Evolutionary conservation across 345 rosid genomes (phyloP), one percentile per base, ranked within the genome.

Genomic region (Citrus maxima): DNA sequence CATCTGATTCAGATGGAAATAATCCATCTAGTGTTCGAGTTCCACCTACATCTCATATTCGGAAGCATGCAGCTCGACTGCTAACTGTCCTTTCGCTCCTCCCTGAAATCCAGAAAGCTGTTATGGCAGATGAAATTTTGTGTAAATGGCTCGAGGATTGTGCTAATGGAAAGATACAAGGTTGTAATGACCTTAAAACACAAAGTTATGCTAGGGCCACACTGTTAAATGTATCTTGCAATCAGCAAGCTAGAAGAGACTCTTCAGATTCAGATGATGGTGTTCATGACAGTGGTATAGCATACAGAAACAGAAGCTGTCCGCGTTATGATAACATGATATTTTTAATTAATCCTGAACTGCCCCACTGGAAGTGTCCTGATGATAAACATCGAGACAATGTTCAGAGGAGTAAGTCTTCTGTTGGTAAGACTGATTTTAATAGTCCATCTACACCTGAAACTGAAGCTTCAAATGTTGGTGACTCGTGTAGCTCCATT

Each of bases 71-170:
- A 40, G 97, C 97, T 83, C 87, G 97, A 74, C 88, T 96, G 69
- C 82, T 96, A 76, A 90, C 90, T 74, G 85, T 90, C 85, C 95
- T 96, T 81, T 96, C 99, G 6, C 83, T 86, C 62, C 95, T 93
- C 76, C 99, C 95, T 2, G 68, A 90, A 80, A 94, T 89, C 54
- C 93, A 87, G 90, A 88, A 96, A 81, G 80, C 75, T 82, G 89
- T 96, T 81, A 69, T 82, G 68, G 87, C 86, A 10, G 99, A 96
- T 85, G 85, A 89, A 83, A 78, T 83, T 73, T 91, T 91, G 94
- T 93, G 89, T 85, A 85, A 82, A 70, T 96, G 99, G 99, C 98
- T 96, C 83, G 97, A 93, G 74, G 98, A 89, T 80, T 94, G 99
- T 91, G 97, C 99, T 65, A 79, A 82, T 70, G 95, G 96, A 79